A percentile compares a stretch with the other conserved stretches of the same genome.
These are phyloP conservation scores for Aspergillus incahuasiensis DNA, from an alignment of 495 filamentous ascomycete genomes.

Conservation along the genomic window DNA sequence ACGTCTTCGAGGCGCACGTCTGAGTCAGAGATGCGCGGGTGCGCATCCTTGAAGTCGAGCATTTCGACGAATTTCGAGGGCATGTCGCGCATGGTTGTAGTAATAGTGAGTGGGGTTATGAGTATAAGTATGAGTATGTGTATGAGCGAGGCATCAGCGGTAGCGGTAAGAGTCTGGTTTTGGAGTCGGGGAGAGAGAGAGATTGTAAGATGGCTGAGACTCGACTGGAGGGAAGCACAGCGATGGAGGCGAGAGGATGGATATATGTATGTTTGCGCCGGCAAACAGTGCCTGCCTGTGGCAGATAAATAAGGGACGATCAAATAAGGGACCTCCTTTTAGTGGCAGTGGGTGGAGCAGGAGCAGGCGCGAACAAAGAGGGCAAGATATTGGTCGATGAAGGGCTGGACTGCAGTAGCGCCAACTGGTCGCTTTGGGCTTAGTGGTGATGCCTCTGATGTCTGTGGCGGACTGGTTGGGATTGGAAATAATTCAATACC, in stretches of 20 bases:
- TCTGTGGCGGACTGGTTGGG: slow-evolving; percentile 1
- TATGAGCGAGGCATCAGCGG: not conserved
- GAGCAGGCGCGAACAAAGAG: slow-evolving; percentile 4
- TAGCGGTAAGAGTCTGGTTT: not conserved
- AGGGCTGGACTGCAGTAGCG: slow-evolving; percentile 13
- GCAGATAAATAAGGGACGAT: not conserved
- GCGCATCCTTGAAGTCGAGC: slow-evolving; percentile 36
- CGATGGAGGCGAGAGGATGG: not conserved
- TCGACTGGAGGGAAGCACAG: too few species aligned
- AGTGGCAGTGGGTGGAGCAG: not conserved
- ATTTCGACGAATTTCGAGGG: slow-evolving; percentile 47
- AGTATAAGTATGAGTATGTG: not conserved
- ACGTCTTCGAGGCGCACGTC: slow-evolving; percentile 48
- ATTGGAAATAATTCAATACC: too few species aligned
- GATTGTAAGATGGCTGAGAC: not conserved
- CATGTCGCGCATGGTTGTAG: slow-evolving; percentile 37
- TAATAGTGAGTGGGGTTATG: too few species aligned
- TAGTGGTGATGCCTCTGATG: not conserved
- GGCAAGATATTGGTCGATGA: slow-evolving; percentile 8
- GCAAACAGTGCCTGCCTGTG: not conserved
- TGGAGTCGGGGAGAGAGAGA: not conserved
- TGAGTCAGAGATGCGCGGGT: slow-evolving; percentile 33
- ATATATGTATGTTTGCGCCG: not conserved
- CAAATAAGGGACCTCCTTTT: not conserved
- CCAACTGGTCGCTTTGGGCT: not conserved